These are phyloP conservation scores for Saturnispora serradocipensis DNA, from an alignment of 805 yeast species.

Conservation along the genomic window DNA sequence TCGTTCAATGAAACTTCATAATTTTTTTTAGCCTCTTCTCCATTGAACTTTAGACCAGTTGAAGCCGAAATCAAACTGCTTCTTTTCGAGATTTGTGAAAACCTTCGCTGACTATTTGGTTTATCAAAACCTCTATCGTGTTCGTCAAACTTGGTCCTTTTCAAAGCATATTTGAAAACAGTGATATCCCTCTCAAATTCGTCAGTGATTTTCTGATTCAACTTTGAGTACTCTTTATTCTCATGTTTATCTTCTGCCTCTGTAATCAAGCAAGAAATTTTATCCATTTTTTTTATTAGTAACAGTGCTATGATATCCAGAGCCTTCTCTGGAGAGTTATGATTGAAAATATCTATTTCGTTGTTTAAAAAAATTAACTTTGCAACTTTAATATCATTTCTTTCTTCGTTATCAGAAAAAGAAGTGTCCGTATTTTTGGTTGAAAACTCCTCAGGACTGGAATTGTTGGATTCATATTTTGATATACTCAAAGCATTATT, in stretches of 20 bases:
- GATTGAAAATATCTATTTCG: background rate
- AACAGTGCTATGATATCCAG: background rate
- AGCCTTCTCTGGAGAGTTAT: conserved; percentile 7
- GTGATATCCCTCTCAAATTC: conserved; percentile 4
- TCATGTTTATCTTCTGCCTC: background rate
- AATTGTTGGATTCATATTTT: background rate
- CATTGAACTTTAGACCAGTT: background rate
- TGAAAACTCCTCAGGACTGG: background rate
- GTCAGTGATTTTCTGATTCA: background rate
- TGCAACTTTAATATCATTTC: background rate
- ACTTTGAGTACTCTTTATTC: background rate
- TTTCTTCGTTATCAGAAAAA: background rate
- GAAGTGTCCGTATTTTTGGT: background rate
- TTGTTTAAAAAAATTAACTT: background rate
- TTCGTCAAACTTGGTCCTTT: conserved; percentile 4
- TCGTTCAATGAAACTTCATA: conserved; percentile 38
- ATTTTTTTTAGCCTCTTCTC: conserved; percentile 2
- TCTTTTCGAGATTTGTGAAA: conserved; percentile 4
- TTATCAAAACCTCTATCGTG: conserved; percentile 1
- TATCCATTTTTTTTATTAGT: conserved; percentile 5
- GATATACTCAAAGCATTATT: background rate
- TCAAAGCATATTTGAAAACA: background rate
- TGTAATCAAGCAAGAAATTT: background rate
- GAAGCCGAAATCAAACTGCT: conserved; percentile 2
- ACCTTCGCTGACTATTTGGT: conserved; percentile 1